phyloP scores from a whole-genome alignment of 805 yeast genomes.

The Lachancea meyersii region DNA sequence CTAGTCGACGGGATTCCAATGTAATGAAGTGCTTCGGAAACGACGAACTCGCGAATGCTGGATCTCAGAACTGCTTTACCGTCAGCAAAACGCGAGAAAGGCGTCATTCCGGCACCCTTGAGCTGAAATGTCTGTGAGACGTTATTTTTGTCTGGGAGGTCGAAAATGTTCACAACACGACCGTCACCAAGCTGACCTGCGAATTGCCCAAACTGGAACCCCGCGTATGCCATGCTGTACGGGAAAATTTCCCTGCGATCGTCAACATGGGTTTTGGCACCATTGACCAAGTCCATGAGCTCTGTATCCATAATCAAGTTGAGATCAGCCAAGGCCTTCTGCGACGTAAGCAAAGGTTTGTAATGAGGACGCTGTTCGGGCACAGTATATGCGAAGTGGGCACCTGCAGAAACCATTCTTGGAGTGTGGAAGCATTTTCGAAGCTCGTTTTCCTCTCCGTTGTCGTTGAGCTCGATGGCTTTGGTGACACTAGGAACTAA shows the following conservation, averaged over 20 bases:
- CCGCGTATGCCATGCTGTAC: constrained; percentile 88
- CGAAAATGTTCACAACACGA: constrained; percentile 77
- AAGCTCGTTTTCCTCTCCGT: constrained; percentile 14
- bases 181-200: constrained; percentile 99
- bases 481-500: constrained; percentile 26
- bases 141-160: constrained; percentile 47
- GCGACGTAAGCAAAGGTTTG: constrained; percentile 51
- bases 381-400: constrained; percentile 65
- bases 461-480: constrained; percentile 28
- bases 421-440: constrained; percentile 40
- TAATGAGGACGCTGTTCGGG: constrained; percentile 59
- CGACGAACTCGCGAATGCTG: constrained; percentile 79
- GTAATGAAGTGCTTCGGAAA: constrained; percentile 72
- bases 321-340: constrained; percentile 54
- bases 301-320: constrained; percentile 45
- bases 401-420: constrained; percentile 44
- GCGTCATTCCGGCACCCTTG: constrained; percentile 90
- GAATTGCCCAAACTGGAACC: constrained; percentile 92
- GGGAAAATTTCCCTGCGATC: constrained; percentile 51
- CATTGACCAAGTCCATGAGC: constrained; percentile 54
- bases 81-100: constrained; percentile 91
- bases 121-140: constrained; percentile 48
- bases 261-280: constrained; percentile 42
- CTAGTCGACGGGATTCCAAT: constrained; percentile 84
- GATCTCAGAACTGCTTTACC: constrained; percentile 91